phyloP scores from a whole-genome alignment of 345 rosid species.

The Eucalyptus sideroxylon region DNA sequence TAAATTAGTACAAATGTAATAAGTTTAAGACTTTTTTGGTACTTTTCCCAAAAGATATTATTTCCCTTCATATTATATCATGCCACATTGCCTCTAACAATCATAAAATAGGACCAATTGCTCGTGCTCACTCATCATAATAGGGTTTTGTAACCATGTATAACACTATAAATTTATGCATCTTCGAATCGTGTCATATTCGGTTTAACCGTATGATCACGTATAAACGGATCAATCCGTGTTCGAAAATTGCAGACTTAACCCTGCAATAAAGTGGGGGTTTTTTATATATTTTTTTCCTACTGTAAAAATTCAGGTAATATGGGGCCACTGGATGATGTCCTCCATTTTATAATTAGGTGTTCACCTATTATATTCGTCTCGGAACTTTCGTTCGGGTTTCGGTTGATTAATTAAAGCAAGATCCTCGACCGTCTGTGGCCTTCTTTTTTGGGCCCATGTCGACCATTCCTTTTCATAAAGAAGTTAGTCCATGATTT shows the following conservation, averaged over 20 bases:
- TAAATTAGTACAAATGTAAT: rapidly evolving
- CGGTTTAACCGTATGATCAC: not conserved
- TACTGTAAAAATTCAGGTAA: not conserved
- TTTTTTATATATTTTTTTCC: too few species aligned
- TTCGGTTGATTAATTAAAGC: not conserved
- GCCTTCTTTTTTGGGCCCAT: not conserved
- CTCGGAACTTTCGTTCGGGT: not conserved
- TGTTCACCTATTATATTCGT: not conserved
- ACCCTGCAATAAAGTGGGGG: not conserved
- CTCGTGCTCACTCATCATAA: not conserved
- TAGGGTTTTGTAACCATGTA: not conserved
- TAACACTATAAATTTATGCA: not conserved
- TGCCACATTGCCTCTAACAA: not conserved
- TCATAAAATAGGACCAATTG: not conserved
- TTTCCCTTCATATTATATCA: not conserved
- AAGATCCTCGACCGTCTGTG: not conserved
- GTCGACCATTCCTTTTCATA: not conserved
- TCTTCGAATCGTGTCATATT: not conserved
- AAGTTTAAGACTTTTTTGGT: too few species aligned
- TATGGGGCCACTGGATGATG: not conserved
- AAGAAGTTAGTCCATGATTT: not conserved
- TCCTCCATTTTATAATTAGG: not conserved
- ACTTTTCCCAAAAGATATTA: too few species aligned
- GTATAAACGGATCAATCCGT: not conserved
- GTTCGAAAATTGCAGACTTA: not conserved